Evolutionary conservation across 805 yeast genomes (phyloP).

Genomic region (Ascoidea rubescens): DNA sequence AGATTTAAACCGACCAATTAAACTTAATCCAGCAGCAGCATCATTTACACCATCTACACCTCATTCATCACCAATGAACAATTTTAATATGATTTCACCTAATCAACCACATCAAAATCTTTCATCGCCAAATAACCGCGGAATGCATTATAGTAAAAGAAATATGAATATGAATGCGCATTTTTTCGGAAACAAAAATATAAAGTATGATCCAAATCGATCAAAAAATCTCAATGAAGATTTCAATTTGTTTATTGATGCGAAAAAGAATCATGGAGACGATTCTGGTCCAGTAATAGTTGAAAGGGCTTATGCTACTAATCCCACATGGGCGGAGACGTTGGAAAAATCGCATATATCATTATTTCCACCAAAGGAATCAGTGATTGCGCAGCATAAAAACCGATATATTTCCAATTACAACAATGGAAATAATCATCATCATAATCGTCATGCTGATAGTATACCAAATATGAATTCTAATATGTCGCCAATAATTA

Average conservation of each 20-base stretch:
- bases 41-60: slow-evolving; percentile 33
- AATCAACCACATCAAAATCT: not conserved
- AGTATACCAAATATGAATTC: too few relatives aligned
- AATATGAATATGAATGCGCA: not conserved
- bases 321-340: not conserved
- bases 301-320: not conserved
- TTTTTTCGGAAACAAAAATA: not conserved
- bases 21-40: slow-evolving; percentile 48
- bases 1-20: slow-evolving; percentile 16
- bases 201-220: too few relatives aligned
- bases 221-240: not conserved
- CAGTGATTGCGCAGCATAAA: not conserved
- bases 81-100: not conserved
- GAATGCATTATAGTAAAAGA: not conserved
- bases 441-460: not conserved
- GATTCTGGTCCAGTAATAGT: not conserved
- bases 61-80: not conserved
- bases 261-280: not conserved
- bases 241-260: not conserved
- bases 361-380: not conserved
- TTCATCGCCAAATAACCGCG: not conserved
- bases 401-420: not conserved
- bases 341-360: not conserved
- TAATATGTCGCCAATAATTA: not conserved
- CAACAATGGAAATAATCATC: not conserved